Percentiles rank a stretch among this genome's conserved stretches.
Conservation (phyloP, 2,329 filamentous ascomycete genomes). For the Hymenoscyphus scutula region DNA sequence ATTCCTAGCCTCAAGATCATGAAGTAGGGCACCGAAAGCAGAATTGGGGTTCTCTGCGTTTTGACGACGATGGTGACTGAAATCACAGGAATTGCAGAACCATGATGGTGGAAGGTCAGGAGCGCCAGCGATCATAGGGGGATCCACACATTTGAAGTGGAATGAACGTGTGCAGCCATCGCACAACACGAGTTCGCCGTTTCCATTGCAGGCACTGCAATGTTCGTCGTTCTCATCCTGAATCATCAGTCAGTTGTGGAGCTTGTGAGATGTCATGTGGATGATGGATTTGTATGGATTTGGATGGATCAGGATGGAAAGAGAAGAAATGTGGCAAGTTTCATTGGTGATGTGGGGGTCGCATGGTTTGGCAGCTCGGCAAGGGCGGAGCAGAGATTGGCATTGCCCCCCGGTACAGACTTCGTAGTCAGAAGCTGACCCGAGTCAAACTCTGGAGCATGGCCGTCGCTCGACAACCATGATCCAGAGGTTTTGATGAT, state of each 20-base stretch:
- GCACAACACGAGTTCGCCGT: constrained; percentile 85
- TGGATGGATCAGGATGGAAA: constrained; percentile 22
- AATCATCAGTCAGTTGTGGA: constrained; percentile 28
- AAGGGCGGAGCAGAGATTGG: constrained; percentile 35
- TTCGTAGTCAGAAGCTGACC: constrained; percentile 10
- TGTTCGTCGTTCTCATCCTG: constrained; percentile 82
- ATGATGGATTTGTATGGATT: constrained; percentile 8
- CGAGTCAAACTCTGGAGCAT: constrained; percentile 19
- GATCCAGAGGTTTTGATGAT: neutral
- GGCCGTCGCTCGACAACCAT: neutral
- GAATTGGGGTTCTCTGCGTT: constrained; percentile 44
- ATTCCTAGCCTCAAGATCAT: constrained; percentile 64
- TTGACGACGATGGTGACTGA: constrained; percentile 42
- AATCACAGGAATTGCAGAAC: constrained; percentile 75
- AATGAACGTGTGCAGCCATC: constrained; percentile 89
- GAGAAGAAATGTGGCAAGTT: constrained; percentile 23
- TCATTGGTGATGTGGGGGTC: constrained; percentile 27
- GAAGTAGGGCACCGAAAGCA: constrained; percentile 62
- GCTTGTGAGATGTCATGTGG: constrained; percentile 4
- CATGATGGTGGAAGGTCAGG: constrained; percentile 66
- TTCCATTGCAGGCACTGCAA: constrained; percentile 81
- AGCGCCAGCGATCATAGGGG: constrained; percentile 59
- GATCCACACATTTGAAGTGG: constrained; percentile 85
- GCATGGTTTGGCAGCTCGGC: constrained; percentile 32
- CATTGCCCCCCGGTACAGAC: constrained; percentile 5